Percentiles rank a stretch among this genome's conserved stretches.
phyloP scores from a whole-genome alignment of 257 asterid genomes.

The Primulina huaijiensis region DNA sequence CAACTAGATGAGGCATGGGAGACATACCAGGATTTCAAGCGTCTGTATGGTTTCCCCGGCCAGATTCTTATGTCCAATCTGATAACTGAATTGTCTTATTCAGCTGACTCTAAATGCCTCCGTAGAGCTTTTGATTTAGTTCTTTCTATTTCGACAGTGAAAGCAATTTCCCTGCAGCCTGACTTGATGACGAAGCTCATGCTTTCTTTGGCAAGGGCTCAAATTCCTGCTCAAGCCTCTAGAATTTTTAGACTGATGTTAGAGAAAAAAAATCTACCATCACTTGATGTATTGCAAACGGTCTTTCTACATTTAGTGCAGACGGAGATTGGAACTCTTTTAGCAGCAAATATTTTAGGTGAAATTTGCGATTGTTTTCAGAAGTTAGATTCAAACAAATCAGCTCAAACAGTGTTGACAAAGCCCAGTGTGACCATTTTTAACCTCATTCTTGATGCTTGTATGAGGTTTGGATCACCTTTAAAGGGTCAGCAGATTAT shows the following conservation, averaged over 20 bases:
- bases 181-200: constrained; percentile 56
- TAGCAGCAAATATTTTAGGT: constrained; percentile 68
- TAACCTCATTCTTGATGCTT: constrained; percentile 80
- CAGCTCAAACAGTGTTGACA: constrained; percentile 33
- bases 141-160: constrained; percentile 48
- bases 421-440: constrained; percentile 55
- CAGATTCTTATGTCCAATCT: constrained; percentile 40
- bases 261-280: constrained; percentile 44
- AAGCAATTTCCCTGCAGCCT: constrained; percentile 40
- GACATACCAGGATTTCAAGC: constrained; percentile 54
- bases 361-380: constrained; percentile 46
- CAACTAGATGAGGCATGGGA: constrained; percentile 67
- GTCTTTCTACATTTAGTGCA: constrained; percentile 70
- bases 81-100: constrained; percentile 61
- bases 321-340: constrained; percentile 51
- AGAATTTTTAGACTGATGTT: constrained; percentile 55
- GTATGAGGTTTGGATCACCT: constrained; percentile 60
- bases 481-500: constrained; percentile 61
- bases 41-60: constrained; percentile 63
- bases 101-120: constrained; percentile 55
- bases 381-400: constrained; percentile 31
- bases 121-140: constrained; percentile 57
- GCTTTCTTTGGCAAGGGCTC: constrained; percentile 71
- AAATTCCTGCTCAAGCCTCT: constrained; percentile 60
- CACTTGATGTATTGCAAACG: constrained; percentile 41